Conservation (phyloP, 179 eudicot genomes). For the Patellifolia procumbens region DNA sequence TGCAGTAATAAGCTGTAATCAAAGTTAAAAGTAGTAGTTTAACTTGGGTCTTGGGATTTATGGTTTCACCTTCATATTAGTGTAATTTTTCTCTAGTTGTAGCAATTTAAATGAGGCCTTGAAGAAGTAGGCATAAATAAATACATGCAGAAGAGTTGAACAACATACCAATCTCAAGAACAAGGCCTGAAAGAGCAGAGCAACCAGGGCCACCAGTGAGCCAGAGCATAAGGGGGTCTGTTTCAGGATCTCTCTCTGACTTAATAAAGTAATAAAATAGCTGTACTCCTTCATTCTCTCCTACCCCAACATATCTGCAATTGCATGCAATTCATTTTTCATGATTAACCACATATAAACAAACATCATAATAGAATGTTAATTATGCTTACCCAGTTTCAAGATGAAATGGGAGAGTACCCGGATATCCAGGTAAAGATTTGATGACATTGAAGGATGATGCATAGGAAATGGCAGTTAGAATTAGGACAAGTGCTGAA, state of each 20-base stretch:
- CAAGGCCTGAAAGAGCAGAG: slow-evolving; percentile 20
- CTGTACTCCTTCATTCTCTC: slow-evolving; percentile 17
- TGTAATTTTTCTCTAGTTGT: too few relatives aligned
- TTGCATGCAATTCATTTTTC: background rate
- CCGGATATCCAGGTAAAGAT: slow-evolving; percentile 18
- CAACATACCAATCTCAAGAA: slow-evolving; percentile 17
- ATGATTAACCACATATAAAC: background rate
- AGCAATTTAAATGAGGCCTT: too few relatives aligned
- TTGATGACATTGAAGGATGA: background rate
- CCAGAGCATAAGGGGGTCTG: slow-evolving; percentile 25
- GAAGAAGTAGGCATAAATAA: too few relatives aligned
- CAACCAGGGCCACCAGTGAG: slow-evolving; percentile 33
- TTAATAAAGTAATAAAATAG: slow-evolving; percentile 23
- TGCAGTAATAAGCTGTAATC: too few relatives aligned
- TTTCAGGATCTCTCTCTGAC: slow-evolving; percentile 16
- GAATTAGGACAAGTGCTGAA: background rate
- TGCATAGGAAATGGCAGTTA: background rate
- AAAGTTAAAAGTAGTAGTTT: too few relatives aligned
- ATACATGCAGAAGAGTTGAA: too few relatives aligned
- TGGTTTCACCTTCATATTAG: too few relatives aligned
- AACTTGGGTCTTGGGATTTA: too few relatives aligned
- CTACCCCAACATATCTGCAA: slow-evolving; percentile 24
- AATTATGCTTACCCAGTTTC: slow-evolving; percentile 10
- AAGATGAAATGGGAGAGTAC: slow-evolving; percentile 17
- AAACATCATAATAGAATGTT: too few relatives aligned